Percentiles rank a stretch among this genome's conserved stretches.
Conservation (phyloP, 1,284 basidiomycete genomes). For the Dichomitus squalens region DNA sequence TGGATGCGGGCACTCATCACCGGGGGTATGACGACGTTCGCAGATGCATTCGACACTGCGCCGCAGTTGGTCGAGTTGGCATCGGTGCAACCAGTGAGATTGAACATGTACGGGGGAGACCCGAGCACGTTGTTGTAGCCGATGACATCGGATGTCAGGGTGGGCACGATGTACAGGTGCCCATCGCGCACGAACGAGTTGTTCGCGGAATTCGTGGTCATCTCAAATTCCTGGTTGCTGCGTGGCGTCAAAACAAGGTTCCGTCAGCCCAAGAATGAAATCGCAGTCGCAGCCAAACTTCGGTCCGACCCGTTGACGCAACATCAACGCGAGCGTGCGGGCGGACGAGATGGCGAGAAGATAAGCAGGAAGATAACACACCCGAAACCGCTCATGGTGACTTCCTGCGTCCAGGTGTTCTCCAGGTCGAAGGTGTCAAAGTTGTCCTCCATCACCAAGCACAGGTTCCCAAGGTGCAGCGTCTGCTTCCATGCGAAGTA, state of each 20-base stretch:
- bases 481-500: conserved; percentile 60
- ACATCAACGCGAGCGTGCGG: neutral
- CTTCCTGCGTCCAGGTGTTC: conserved; percentile 74
- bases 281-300: neutral
- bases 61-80: conserved; percentile 61
- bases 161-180: conserved; percentile 82
- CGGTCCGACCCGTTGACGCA: neutral
- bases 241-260: conserved; percentile 5
- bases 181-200: conserved; percentile 83
- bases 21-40: conserved; percentile 72
- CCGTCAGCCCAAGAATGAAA: neutral
- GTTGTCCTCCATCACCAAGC: conserved; percentile 79
- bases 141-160: conserved; percentile 77
- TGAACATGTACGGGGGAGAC: conserved; percentile 63
- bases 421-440: conserved; percentile 71
- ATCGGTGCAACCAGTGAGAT: conserved; percentile 77
- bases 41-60: conserved; percentile 57
- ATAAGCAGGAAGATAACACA: conserved; percentile 26
- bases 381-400: conserved; percentile 87
- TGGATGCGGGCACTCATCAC: conserved; percentile 79
- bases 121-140: conserved; percentile 60
- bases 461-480: conserved; percentile 58
- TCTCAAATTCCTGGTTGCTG: conserved; percentile 86
- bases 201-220: conserved; percentile 76
- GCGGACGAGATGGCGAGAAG: neutral